Conservation (phyloP, 2,329 filamentous ascomycete genomes). For the Fusarium newnesense region DNA sequence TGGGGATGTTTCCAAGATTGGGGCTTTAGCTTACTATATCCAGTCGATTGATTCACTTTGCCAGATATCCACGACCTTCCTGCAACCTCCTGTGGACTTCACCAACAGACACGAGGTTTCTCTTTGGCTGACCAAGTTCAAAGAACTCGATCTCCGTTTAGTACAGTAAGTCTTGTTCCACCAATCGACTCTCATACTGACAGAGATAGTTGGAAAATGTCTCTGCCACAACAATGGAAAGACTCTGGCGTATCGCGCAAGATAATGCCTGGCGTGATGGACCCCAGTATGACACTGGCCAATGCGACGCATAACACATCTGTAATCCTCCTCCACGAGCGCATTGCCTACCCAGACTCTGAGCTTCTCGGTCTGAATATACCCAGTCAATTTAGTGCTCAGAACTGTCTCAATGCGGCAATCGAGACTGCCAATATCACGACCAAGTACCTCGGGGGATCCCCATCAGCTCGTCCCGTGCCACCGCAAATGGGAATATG, state of each 20-base stretch:
- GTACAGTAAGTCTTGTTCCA: not conserved
- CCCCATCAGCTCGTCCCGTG: not conserved
- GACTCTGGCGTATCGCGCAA: not conserved
- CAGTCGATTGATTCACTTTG: not conserved
- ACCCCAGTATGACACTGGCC: not conserved
- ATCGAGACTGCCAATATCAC: not conserved
- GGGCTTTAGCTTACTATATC: not conserved
- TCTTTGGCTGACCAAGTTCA: not conserved
- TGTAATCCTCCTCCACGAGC: not conserved
- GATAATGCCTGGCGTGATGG: not conserved
- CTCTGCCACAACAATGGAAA: not conserved
- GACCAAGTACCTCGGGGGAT: not conserved
- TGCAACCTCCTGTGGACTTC: not conserved
- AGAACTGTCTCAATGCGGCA: not conserved
- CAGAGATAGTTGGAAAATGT: not conserved
- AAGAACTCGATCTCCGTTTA: not conserved
- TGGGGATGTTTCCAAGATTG: not conserved
- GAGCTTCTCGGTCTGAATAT: not conserved
- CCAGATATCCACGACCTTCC: not conserved
- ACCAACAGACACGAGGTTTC: not conserved
- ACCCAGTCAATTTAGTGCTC: not conserved
- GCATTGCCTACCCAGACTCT: not conserved
- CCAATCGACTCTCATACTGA: fast-evolving
- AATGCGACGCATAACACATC: not conserved
- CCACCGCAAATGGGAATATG: not conserved